Evolutionary conservation across 306 rosid species (phyloP), one percentile per base, ranked within the genome.

Genomic region (Begonia peltatifolia): DNA sequence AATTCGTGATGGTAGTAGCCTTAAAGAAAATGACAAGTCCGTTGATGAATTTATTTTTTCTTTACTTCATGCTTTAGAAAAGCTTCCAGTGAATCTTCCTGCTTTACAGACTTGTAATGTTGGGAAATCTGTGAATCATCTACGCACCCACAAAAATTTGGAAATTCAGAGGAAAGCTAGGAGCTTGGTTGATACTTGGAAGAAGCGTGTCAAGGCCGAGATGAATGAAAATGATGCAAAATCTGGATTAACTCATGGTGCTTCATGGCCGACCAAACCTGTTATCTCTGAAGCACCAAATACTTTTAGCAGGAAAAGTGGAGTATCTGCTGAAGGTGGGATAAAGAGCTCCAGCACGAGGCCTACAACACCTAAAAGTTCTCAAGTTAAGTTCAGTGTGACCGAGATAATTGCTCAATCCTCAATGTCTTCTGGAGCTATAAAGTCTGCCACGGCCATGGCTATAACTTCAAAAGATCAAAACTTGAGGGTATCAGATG

Each of bases 121-220:
- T 14, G 96, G 96, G 25, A 87, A 83, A 60, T 87, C 96, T 63
- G 96, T 87, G 69, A 87, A 87, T 71, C 67, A 76, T 68, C 71
- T 87, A 63, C 94, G 96, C 30, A 68, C 57, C 15, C 87, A 83
- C 49, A 87, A 76, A 62, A 87, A 83, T 58, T 46, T 69, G 11
- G 96, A 87, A 71, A 78, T 87, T 58, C 84, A 78, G 79, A 80
- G 62, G 79, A 87, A 83, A 68, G 77, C 96, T 41, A 83, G 90
- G 67, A 70, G 77, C 54, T 80, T 87, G 64, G 94, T 87, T 46
- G 96, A 87, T 64, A 78, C 76, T 5, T 87, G 96, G 96, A 87
- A 87, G 76, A 87, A 71, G 67, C 94, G 96, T 10, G 96, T 87
- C 57, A 87, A 83, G 63, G 96, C 94, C 57, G 96, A 87, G 77